phyloP scores from a whole-genome alignment of 2,329 filamentous ascomycete genomes.

The Cladosporium sp. region DNA sequence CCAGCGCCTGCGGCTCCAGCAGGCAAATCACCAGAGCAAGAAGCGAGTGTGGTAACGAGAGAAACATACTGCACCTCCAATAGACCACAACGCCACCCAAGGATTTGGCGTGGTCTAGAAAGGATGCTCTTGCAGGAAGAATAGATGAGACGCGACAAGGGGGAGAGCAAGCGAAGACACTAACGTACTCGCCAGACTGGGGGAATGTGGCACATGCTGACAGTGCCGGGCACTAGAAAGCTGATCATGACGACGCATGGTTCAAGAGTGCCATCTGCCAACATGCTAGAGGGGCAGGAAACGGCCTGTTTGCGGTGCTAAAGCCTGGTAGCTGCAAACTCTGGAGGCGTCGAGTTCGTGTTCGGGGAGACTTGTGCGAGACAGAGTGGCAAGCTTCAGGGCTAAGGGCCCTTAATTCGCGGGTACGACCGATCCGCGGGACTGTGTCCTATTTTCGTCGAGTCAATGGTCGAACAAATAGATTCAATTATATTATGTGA shows the following conservation, averaged over 20 bases:
- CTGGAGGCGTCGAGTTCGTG: neutral
- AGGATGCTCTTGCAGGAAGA: constrained; percentile 1
- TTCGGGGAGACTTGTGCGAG: neutral
- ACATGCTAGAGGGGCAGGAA: constrained; percentile 1
- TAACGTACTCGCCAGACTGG: constrained; percentile 8
- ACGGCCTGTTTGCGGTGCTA: constrained; percentile 16
- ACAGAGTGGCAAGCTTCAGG: neutral
- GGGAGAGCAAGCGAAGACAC: constrained; percentile 14
- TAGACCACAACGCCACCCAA: constrained; percentile 1
- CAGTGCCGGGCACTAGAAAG: neutral
- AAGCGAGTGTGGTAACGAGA: constrained; percentile 15
- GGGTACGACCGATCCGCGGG: neutral
- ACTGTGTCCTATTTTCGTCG: neutral
- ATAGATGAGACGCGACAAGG: constrained; percentile 7
- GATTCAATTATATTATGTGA: neutral
- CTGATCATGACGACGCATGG: constrained; percentile 9
- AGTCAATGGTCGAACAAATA: neutral
- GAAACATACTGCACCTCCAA: constrained; percentile 11
- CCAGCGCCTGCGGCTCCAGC: neutral
- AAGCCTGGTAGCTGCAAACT: constrained; percentile 12
- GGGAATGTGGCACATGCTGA: constrained; percentile 7
- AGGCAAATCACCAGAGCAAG: constrained; percentile 7
- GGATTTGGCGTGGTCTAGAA: constrained; percentile 2
- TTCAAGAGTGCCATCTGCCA: neutral
- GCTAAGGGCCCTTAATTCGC: neutral